phyloP scores from a whole-genome alignment of 768 basidiomycete genomes.

The Agaricus bisporus region DNA sequence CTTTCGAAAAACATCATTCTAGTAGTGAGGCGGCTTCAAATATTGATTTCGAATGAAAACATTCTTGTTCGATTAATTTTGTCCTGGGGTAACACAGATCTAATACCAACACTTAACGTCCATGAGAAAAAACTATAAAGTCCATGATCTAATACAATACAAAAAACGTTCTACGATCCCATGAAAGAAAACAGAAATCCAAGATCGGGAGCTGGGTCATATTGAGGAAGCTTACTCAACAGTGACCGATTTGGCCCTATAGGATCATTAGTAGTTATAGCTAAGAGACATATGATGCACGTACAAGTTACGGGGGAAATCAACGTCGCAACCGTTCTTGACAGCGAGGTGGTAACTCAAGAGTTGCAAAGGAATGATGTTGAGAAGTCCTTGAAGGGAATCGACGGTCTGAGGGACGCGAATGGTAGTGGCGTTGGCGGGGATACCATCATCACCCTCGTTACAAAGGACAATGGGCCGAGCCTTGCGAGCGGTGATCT shows the following conservation, averaged over 20 bases:
- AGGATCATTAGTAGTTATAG: constrained; percentile 9
- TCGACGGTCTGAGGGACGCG: constrained; percentile 94
- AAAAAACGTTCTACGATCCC: not conserved
- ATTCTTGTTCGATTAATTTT: not conserved
- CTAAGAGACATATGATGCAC: constrained; percentile 24
- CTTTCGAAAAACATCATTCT: too few relatives aligned
- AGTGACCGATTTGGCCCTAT: constrained; percentile 73
- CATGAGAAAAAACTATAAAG: not conserved
- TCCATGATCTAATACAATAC: constrained; percentile 5
- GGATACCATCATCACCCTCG: constrained; percentile 80
- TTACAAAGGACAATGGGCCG: constrained; percentile 94
- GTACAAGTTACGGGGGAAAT: constrained; percentile 95
- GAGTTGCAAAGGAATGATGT: constrained; percentile 94
- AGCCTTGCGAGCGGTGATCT: constrained; percentile 97
- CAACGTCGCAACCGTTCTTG: constrained; percentile 94
- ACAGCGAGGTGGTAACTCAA: constrained; percentile 95
- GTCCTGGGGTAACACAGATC: not conserved
- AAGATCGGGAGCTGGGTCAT: not conserved
- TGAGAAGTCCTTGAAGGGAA: constrained; percentile 90
- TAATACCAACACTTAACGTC: not conserved
- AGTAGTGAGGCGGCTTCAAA: too few relatives aligned
- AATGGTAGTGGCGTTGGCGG: constrained; percentile 75
- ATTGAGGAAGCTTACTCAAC: constrained; percentile 42
- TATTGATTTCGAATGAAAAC: too few relatives aligned
- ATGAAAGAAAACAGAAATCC: not conserved